Evolutionary conservation across 148 eudicot species (phyloP), one percentile per base, ranked within the genome.

Genomic region (Simmondsia chinensis): DNA sequence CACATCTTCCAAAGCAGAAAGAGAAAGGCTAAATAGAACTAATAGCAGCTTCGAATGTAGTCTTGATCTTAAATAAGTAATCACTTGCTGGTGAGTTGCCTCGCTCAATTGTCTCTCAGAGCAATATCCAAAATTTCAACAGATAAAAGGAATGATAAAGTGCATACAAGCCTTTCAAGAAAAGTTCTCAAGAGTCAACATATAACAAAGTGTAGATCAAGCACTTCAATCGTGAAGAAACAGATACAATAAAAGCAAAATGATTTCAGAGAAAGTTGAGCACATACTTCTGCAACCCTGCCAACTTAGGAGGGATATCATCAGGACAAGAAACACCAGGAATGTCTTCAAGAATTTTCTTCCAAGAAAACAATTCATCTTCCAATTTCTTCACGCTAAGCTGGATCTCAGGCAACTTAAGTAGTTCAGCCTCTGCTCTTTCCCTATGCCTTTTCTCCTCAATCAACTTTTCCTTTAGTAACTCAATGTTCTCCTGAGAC

Each of bases 321-420:
- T 82, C 94, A 28, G 83, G 74, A 44, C 71, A 76, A 22, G 74
- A 68, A 54, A 80, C 83, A 37, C 87, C 94, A 45, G 94, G 96
- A 59, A 93, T 65, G 46, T 80, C 81, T 41, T 71, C 57, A 32
- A 71, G 26, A 37, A 77, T 48, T 39, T 65, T 68, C 69, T 77
- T 82, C 96, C 94, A 93, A 47, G 68, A 63, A 54, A 74, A 64
- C 60, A 91, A 61, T 63, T 93, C 99, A 51, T 86, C 87, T 59
- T 86, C 94, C 50, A 86, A 48, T 43, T 64, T 58, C 32, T 43
- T 38, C 68, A 73, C 42, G 46, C 46, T 66, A 37, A 68, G 48
- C 74, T 93, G 77, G 33, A 66, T 39, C 44, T 77, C 86, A 47
- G 75, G 75, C 52, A 77, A 57, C 56, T 77, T 82, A 25, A 60